Base-by-base conservation (phyloP, 495 filamentous ascomycete genomes). In the Hypomontagnella monticulosa region DNA sequence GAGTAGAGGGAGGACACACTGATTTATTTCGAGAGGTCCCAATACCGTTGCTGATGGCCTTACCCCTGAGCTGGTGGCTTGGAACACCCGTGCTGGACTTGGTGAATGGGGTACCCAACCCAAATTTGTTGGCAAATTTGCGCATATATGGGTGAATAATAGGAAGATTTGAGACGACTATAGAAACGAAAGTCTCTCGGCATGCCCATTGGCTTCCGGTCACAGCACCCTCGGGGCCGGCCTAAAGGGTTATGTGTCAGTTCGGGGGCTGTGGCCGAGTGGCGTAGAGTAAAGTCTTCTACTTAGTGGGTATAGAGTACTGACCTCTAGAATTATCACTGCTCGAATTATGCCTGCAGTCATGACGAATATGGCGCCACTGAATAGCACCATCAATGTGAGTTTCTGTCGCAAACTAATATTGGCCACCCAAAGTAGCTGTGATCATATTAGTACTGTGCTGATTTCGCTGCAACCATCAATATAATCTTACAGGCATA, bases 141-240 rank as follows among this genome's bases (percentile, higher is more conserved):
- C 75, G 71, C 42, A 84, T 42, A 0, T 84, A 66, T 11, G 83
- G 81, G 63, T 82, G 79, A 4, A 84, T 62, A 75, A 85, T 81
- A 6, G 84, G 84, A 0, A 84, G 69, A 57, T 85, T 85, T 44
- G 81, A 81, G 2, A 81, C 84, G 30, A 84, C 67, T 0, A 84
- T 76, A 18, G 83, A 78, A 14, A 84, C 82, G 59, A 85, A 85
- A 3, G 81, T 81, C 62, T 85, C 84, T 16, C 83, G 75, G 2
- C 77, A 76, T 2, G 82, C 83, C 84, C 84, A 87, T 44, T 30
- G 30, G 5, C 56, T 61, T 0, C 66, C 61, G 0, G 43, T 23
- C 8, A 56, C n/a, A n/a, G 50, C 60, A 11, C 37, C 61, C 14
- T 64, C 48, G 37, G 75, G 76, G 1, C 79, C 79, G 5, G 77